Conservation (phyloP, 257 asterid genomes). For the Gynochthodes officinalis region DNA sequence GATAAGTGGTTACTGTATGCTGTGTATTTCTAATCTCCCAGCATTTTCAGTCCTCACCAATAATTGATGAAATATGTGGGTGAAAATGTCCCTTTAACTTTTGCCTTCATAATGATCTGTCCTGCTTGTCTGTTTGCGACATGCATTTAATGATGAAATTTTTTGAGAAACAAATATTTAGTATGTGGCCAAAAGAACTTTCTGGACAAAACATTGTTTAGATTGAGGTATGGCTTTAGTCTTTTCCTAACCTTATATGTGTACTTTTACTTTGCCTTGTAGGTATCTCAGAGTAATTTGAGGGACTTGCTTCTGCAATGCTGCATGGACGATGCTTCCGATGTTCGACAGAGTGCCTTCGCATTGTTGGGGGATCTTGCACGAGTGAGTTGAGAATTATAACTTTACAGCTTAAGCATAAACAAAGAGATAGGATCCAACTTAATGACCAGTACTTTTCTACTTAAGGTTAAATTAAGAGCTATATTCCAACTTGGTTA, state of each 20-base stretch:
- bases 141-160: conserved; percentile 4
- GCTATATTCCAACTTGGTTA: neutral
- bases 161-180: too few species aligned
- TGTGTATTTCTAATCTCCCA: neutral
- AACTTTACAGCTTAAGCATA: neutral
- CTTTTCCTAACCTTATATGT: neutral
- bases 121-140: neutral
- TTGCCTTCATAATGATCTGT: too few species aligned
- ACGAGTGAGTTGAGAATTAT: conserved; percentile 52
- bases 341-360: conserved; percentile 95
- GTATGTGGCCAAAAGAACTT: neutral
- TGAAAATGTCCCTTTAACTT: too few species aligned
- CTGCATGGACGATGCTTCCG: conserved; percentile 90
- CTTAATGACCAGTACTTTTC: neutral
- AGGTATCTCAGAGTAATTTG: conserved; percentile 86
- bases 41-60: neutral
- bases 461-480: neutral
- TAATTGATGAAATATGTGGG: neutral
- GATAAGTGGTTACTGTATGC: neutral
- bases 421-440: conserved; percentile 3
- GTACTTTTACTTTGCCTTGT: conserved; percentile 16
- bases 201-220: conserved; percentile 5
- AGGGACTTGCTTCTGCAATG: conserved; percentile 94
- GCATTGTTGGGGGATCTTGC: conserved; percentile 99
- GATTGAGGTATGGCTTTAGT: neutral